A percentile compares a stretch with the other conserved stretches of the same genome.
Conservation (phyloP, 1,284 basidiomycete species). For the Trichosporon coremiiforme region DNA sequence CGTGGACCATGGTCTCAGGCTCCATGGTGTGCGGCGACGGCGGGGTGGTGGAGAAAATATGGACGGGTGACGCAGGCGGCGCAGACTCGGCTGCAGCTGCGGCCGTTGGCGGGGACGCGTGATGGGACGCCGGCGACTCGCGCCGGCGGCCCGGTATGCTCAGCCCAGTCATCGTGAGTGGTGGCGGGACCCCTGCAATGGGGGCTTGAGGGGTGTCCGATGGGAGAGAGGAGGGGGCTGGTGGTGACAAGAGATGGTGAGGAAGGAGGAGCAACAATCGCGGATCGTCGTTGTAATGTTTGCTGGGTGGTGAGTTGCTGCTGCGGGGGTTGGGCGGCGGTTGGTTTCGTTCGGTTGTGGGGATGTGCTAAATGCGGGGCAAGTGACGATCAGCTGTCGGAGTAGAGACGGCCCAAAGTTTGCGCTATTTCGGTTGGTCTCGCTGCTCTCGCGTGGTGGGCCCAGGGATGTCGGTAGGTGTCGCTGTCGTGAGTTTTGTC, state of each 20-base stretch:
- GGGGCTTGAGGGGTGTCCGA: neutral
- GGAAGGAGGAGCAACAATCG: too few relatives aligned
- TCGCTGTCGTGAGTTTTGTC: neutral
- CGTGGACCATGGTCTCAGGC: neutral
- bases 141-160: neutral
- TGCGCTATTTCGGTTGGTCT: neutral
- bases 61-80: constrained; percentile 9
- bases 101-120: neutral
- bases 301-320: neutral
- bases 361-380: constrained; percentile 4
- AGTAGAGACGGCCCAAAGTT: neutral
- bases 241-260: neutral
- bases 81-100: neutral
- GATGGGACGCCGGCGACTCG: neutral
- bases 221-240: neutral
- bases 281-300: neutral
- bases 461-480: neutral
- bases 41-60: constrained; percentile 8
- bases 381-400: neutral
- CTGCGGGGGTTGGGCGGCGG: neutral
- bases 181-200: neutral
- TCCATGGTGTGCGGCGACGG: constrained; percentile 1
- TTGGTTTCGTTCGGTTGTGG: neutral
- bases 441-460: neutral
- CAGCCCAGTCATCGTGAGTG: neutral